phyloP scores from a whole-genome alignment of 2,329 filamentous ascomycete species.

The Plenodomus lindquistii region DNA sequence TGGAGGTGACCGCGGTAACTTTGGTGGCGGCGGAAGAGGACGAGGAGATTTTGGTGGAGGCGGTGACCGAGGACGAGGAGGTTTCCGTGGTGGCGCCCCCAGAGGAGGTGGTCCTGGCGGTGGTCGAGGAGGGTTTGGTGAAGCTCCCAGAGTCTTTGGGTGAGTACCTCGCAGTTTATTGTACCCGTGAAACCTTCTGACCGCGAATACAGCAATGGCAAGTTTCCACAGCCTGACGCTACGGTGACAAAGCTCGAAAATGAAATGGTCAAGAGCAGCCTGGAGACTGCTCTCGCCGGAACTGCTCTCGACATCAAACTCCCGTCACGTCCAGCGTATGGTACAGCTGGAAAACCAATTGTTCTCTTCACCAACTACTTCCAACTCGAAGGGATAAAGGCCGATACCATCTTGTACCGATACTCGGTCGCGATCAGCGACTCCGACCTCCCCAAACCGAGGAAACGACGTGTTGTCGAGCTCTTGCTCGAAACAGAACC shows the following conservation, averaged over 20 bases:
- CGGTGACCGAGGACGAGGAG: conserved; percentile 16
- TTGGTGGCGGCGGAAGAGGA: conserved; percentile 21
- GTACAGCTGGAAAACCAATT: conserved; percentile 42
- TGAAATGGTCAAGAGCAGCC: conserved; percentile 32
- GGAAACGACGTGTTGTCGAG: conserved; percentile 54
- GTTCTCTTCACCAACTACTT: conserved; percentile 50
- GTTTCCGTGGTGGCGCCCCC: conserved; percentile 15
- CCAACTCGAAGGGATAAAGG: conserved; percentile 38
- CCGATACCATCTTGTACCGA: conserved; percentile 26
- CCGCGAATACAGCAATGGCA: conserved; percentile 23
- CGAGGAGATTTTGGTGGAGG: conserved; percentile 10
- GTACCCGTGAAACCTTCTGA: background rate
- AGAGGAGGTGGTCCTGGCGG: conserved; percentile 17
- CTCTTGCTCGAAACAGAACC: conserved; percentile 45
- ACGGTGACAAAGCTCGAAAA: conserved; percentile 37
- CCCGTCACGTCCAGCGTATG: conserved; percentile 37
- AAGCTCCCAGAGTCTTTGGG: conserved; percentile 25
- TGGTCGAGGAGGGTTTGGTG: conserved; percentile 14
- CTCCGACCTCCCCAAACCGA: conserved; percentile 45
- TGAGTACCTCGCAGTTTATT: conserved; percentile 13
- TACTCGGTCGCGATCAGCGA: conserved; percentile 39
- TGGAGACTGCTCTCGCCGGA: conserved; percentile 25
- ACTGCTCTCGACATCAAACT: conserved; percentile 26
- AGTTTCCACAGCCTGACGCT: conserved; percentile 38
- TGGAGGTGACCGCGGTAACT: conserved; percentile 15